A percentile compares a stretch with the other conserved stretches of the same genome.
Evolutionary conservation across 495 filamentous ascomycete genomes (phyloP).

Genomic region (Aspergillus avenaceus): DNA sequence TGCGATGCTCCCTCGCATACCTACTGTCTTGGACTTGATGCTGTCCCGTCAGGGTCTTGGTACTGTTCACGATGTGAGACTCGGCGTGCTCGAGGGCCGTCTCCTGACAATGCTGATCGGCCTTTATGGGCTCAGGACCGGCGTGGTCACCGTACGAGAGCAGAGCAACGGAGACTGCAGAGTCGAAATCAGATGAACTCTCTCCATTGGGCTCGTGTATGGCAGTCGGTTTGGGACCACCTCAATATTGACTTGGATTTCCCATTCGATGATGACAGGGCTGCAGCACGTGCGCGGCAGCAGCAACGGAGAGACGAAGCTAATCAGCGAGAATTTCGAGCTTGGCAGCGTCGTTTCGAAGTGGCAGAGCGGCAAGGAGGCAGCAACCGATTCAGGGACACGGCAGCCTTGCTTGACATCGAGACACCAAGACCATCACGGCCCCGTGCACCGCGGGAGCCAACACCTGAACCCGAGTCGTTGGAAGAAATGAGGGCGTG

Average conservation of each 20-base stretch:
- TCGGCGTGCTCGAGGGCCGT: constrained; percentile 42
- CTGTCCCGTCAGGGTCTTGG: constrained; percentile 71
- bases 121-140: constrained; percentile 29
- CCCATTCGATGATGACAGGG: constrained; percentile 72
- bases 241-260: constrained; percentile 84
- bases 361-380: constrained; percentile 78
- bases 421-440: constrained; percentile 43
- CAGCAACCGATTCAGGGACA: constrained; percentile 64
- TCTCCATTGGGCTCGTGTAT: constrained; percentile 61
- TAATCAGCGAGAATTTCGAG: constrained; percentile 62
- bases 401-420: constrained; percentile 48
- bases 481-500: constrained; percentile 79
- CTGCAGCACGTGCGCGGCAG: constrained; percentile 41
- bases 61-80: constrained; percentile 75
- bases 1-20: constrained; percentile 84
- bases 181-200: constrained; percentile 42
- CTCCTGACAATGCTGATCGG: constrained; percentile 27
- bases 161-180: constrained; percentile 41
- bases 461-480: constrained; percentile 59
- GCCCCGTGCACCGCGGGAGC: constrained; percentile 39
- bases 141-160: constrained; percentile 47
- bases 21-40: constrained; percentile 76
- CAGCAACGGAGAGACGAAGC: constrained; percentile 56
- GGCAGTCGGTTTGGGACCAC: constrained; percentile 61
- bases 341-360: constrained; percentile 75